Conservation (phyloP, 2,329 filamentous ascomycete species). For the Talaromyces piceae region DNA sequence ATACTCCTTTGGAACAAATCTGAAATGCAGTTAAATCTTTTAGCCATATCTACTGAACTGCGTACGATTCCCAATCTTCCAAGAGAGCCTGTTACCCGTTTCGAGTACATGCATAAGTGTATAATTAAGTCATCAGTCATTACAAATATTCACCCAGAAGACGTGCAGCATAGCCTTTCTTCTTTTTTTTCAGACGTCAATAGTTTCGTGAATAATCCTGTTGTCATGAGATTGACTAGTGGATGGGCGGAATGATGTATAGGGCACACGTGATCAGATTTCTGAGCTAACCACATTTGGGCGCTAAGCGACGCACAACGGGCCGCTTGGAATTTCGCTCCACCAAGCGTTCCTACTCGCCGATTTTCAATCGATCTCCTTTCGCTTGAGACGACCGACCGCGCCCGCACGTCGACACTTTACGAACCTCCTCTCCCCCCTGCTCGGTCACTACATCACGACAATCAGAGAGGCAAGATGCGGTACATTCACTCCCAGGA, state of each 20-base stretch:
- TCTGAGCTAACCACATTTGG: constrained; percentile 28
- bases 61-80: background rate
- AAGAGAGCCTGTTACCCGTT: background rate
- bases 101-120: too few relatives aligned
- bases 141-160: too few relatives aligned
- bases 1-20: background rate
- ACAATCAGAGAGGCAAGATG: constrained; percentile 62
- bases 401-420: constrained; percentile 31
- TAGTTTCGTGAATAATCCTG: too few relatives aligned
- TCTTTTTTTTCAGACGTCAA: too few relatives aligned
- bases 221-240: too few relatives aligned
- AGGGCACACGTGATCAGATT: constrained; percentile 22
- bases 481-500: constrained; percentile 99
- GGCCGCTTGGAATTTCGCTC: constrained; percentile 33
- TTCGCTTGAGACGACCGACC: constrained; percentile 16
- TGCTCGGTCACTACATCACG: constrained; percentile 25
- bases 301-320: constrained; percentile 40
- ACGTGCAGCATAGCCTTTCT: too few relatives aligned
- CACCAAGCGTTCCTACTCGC: constrained; percentile 22
- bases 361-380: constrained; percentile 30
- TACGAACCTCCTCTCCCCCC: constrained; percentile 20
- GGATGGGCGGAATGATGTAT: too few relatives aligned
- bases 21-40: too few relatives aligned
- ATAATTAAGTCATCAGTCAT: too few relatives aligned
- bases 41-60: background rate